Conservation (phyloP, 352 stramenopile genomes). For the Globisporangium barbulae region DNA sequence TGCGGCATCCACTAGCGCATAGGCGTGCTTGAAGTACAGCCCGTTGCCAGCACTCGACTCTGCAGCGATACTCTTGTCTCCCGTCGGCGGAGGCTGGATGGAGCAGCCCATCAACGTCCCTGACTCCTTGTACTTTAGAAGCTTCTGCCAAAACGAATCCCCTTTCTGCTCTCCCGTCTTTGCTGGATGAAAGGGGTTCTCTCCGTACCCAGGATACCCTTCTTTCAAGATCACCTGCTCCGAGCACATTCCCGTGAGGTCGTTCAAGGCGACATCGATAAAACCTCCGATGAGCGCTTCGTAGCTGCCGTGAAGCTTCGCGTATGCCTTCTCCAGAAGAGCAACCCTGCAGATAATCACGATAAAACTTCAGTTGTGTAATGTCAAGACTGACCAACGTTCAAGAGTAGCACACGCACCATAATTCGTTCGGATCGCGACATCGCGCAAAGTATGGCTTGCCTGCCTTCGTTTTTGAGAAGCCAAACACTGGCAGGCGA, state of each 20-base stretch:
- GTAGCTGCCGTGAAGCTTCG: conserved; percentile 90
- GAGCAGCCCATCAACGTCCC: conserved; percentile 91
- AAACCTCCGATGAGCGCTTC: conserved; percentile 88
- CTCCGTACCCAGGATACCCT: conserved; percentile 72
- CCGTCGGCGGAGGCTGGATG: conserved; percentile 72
- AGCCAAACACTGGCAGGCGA: conserved; percentile 80
- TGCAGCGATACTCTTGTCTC: conserved; percentile 51
- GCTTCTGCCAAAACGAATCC: conserved; percentile 81
- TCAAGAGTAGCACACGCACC: conserved; percentile 36
- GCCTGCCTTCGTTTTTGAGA: conserved; percentile 69
- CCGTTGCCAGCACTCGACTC: conserved; percentile 81
- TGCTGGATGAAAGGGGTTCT: conserved; percentile 55
- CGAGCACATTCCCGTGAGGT: conserved; percentile 88
- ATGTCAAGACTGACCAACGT: neutral
- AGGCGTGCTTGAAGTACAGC: conserved; percentile 87
- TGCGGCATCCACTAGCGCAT: conserved; percentile 75
- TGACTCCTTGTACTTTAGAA: conserved; percentile 71
- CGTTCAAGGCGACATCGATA: conserved; percentile 85
- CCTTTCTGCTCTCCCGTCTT: conserved; percentile 38
- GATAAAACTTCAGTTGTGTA: neutral
- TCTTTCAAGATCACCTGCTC: conserved; percentile 86
- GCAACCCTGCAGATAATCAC: conserved; percentile 50
- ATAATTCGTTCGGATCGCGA: conserved; percentile 85
- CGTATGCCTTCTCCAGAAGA: conserved; percentile 91
- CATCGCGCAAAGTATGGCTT: conserved; percentile 85